A percentile compares a stretch with the other conserved stretches of the same genome.
These are phyloP conservation scores for Ochromonas danica DNA, from an alignment of 108 stramenopile genomes.

Conservation along the genomic window DNA sequence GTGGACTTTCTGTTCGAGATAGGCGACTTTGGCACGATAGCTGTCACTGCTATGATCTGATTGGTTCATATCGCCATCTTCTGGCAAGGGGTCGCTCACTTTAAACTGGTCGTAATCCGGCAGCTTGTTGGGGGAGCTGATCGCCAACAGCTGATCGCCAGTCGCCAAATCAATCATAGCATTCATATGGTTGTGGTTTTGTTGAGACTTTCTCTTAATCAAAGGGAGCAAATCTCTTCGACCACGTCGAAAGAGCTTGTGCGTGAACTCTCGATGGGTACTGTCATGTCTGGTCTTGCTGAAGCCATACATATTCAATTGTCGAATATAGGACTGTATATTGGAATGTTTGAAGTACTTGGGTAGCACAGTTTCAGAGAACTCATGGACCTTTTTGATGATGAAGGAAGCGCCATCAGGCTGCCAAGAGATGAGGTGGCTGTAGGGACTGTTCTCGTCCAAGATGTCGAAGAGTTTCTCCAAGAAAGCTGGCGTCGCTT, in stretches of 20 bases:
- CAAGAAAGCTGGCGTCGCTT: not conserved
- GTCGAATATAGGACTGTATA: conserved; percentile 80
- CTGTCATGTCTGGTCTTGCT: not conserved
- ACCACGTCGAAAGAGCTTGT: not conserved
- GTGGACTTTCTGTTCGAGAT: too few species aligned
- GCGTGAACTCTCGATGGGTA: not conserved
- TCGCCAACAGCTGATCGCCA: too few species aligned
- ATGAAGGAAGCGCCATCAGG: not conserved
- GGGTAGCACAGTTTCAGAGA: conserved; percentile 54
- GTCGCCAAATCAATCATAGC: too few species aligned
- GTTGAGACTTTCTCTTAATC: not conserved
- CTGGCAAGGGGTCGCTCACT: too few species aligned
- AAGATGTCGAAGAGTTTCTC: conserved; percentile 2
- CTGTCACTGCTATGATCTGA: too few species aligned
- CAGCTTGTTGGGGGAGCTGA: too few species aligned
- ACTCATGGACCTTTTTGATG: conserved; percentile 4
- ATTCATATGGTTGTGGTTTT: not conserved
- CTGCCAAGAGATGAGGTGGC: not conserved
- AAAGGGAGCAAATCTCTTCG: not conserved
- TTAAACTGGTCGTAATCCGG: too few species aligned
- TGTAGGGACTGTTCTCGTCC: not conserved
- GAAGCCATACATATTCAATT: conserved; percentile 84
- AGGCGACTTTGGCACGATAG: too few species aligned
- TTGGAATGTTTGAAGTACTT: conserved; percentile 91
- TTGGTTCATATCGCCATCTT: too few species aligned